Evolutionary conservation across 371 early-diverging fungal species (phyloP).

Genomic region (Fennellomyces sp.): DNA sequence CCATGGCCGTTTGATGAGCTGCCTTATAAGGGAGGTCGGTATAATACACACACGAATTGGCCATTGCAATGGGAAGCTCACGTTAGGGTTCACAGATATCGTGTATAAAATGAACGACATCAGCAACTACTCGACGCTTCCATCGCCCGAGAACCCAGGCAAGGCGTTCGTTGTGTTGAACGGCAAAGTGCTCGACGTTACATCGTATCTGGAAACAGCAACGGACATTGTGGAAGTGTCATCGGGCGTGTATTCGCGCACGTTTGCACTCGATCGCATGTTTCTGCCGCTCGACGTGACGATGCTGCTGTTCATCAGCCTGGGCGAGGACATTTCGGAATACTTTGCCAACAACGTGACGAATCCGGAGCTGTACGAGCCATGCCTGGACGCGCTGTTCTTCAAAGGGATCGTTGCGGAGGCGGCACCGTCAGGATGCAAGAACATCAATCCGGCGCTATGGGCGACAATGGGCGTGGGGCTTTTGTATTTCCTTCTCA

Average conservation of each 20-base stretch:
- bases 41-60: background rate
- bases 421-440: constrained; percentile 26
- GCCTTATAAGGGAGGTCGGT: constrained; percentile 10
- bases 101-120: constrained; percentile 26
- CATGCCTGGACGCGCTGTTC: constrained; percentile 37
- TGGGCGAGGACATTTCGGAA: constrained; percentile 47
- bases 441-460: constrained; percentile 42
- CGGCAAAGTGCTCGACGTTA: constrained; percentile 45
- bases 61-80: too few relatives aligned
- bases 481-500: constrained; percentile 39
- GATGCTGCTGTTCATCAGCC: constrained; percentile 36
- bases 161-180: constrained; percentile 42
- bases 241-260: constrained; percentile 33
- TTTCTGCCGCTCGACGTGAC: constrained; percentile 46
- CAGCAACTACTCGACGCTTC: constrained; percentile 24
- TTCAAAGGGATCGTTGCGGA: constrained; percentile 34
- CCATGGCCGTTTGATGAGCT: background rate
- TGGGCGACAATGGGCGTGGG: constrained; percentile 53
- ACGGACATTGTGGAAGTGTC: constrained; percentile 39
- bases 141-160: constrained; percentile 22
- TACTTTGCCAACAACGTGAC: constrained; percentile 37
- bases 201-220: constrained; percentile 34
- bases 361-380: constrained; percentile 21
- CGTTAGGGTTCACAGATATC: constrained; percentile 37
- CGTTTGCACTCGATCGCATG: constrained; percentile 44